Percentiles rank a stretch among this genome's conserved stretches.
phyloP scores from a whole-genome alignment of 2,329 filamentous ascomycete species.

The Sclerotiophoma versabilis region DNA sequence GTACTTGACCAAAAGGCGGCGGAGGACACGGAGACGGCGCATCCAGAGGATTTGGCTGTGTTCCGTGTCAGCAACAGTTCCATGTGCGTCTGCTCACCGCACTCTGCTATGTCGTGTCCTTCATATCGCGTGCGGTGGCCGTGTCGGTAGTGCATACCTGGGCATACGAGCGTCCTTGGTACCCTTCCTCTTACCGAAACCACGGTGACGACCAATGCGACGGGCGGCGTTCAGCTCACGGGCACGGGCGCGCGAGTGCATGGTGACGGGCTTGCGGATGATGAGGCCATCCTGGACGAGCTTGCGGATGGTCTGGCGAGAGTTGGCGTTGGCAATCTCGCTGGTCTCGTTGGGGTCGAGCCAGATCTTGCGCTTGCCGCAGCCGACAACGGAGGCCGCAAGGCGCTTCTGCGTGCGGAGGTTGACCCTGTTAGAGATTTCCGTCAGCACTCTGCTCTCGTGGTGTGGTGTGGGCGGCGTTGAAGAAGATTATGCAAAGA shows the following conservation, averaged over 20 bases:
- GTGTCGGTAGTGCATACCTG: constrained; percentile 67
- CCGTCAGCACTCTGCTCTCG: constrained; percentile 40
- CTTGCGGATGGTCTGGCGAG: constrained; percentile 99
- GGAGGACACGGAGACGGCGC: constrained; percentile 98
- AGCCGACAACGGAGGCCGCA: constrained; percentile 97
- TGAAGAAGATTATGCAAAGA: constrained; percentile 35
- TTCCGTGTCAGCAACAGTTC: constrained; percentile 43
- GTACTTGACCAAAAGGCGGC: constrained; percentile 99
- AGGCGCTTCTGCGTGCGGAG: constrained; percentile 99
- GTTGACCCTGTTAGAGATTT: constrained; percentile 79
- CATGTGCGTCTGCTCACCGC: constrained; percentile 19
- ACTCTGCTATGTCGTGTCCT: constrained; percentile 5
- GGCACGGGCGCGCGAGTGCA: constrained; percentile 98
- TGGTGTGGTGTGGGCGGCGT: constrained; percentile 27
- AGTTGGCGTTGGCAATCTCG: constrained; percentile 99
- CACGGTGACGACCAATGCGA: constrained; percentile 95
- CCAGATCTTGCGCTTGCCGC: constrained; percentile 99
- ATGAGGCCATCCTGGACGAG: constrained; percentile 99
- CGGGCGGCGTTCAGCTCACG: constrained; percentile 94
- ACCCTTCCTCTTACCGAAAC: constrained; percentile 99
- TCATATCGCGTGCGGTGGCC: constrained; percentile 21
- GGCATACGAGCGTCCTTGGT: constrained; percentile 99
- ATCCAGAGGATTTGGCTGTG: constrained; percentile 96
- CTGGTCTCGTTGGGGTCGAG: constrained; percentile 99
- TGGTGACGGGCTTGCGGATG: constrained; percentile 99